phyloP scores from a whole-genome alignment of 805 yeast species.

The Cyberlindnera galapagoensis region DNA sequence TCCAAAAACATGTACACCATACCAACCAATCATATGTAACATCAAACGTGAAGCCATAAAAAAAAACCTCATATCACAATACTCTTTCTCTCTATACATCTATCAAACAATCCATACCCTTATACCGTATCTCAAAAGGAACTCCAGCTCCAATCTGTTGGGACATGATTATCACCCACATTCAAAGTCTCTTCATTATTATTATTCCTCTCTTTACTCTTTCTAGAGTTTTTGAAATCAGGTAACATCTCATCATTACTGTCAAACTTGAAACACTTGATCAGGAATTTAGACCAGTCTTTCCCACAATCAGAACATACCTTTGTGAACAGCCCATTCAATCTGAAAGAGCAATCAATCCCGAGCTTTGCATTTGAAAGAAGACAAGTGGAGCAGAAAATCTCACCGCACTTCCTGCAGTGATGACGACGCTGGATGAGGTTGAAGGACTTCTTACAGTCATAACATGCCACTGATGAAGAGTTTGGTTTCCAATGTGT shows the following conservation, averaged over 20 bases:
- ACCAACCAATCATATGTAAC: too few relatives aligned
- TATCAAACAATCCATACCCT: too few relatives aligned
- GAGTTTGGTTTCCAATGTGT: constrained; percentile 64
- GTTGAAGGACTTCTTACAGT: constrained; percentile 55
- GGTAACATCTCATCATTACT: constrained; percentile 11
- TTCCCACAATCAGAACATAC: constrained; percentile 54
- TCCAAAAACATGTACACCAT: too few relatives aligned
- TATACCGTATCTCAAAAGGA: constrained; percentile 33
- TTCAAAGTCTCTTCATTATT: constrained; percentile 11
- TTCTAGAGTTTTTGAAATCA: constrained; percentile 8
- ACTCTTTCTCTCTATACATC: too few relatives aligned
- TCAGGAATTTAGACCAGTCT: constrained; percentile 40
- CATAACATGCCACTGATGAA: constrained; percentile 46
- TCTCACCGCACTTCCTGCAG: constrained; percentile 68
- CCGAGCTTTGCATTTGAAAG: constrained; percentile 42
- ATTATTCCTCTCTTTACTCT: not conserved
- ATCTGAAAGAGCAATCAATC: constrained; percentile 35
- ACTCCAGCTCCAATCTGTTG: constrained; percentile 67
- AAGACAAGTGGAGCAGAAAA: constrained; percentile 57
- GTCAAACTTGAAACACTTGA: constrained; percentile 16
- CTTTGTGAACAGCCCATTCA: constrained; percentile 50
- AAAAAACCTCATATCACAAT: too few relatives aligned
- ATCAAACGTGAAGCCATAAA: too few relatives aligned
- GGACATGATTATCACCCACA: constrained; percentile 34
- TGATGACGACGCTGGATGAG: constrained; percentile 65